A percentile compares a stretch with the other conserved stretches of the same genome.
These are phyloP conservation scores for Penicillium bialowiezense DNA, from an alignment of 495 filamentous ascomycete genomes.

Conservation along the genomic window DNA sequence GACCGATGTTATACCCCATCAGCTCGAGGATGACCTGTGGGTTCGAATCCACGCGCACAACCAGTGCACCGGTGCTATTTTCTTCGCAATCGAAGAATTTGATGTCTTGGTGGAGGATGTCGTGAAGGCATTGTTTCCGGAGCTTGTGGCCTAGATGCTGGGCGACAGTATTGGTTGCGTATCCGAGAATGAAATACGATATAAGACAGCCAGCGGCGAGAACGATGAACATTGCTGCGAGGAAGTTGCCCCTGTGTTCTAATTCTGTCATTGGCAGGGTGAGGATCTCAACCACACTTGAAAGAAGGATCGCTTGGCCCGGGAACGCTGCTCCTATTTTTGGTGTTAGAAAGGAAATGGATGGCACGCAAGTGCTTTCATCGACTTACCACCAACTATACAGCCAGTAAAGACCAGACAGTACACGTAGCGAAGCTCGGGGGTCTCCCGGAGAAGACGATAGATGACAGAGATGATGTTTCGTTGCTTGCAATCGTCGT, in stretches of 20 bases:
- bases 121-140: constrained; percentile 57
- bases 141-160: constrained; percentile 40
- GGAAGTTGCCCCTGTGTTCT: constrained; percentile 42
- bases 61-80: constrained; percentile 62
- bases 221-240: constrained; percentile 61
- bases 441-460: no score
- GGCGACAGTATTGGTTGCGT: constrained; percentile 47
- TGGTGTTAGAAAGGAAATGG: no score
- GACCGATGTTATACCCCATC: constrained; percentile 39
- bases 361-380: no score
- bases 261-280: constrained; percentile 21
- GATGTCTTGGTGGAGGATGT: constrained; percentile 54
- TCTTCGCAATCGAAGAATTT: constrained; percentile 59
- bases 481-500: no score
- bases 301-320: constrained; percentile 25
- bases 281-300: constrained; percentile 25
- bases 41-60: constrained; percentile 53
- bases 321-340: constrained; percentile 15
- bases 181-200: constrained; percentile 53
- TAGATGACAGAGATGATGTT: no score
- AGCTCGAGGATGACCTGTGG: constrained; percentile 39
- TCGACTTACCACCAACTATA: no score
- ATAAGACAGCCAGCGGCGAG: constrained; percentile 48
- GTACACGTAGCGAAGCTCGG: no score
- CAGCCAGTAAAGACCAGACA: no score